Percentiles rank a stretch among this genome's conserved stretches.
These are phyloP conservation scores for Polygonum maritimum DNA, from an alignment of 148 eudicot species.

Conservation along the genomic window DNA sequence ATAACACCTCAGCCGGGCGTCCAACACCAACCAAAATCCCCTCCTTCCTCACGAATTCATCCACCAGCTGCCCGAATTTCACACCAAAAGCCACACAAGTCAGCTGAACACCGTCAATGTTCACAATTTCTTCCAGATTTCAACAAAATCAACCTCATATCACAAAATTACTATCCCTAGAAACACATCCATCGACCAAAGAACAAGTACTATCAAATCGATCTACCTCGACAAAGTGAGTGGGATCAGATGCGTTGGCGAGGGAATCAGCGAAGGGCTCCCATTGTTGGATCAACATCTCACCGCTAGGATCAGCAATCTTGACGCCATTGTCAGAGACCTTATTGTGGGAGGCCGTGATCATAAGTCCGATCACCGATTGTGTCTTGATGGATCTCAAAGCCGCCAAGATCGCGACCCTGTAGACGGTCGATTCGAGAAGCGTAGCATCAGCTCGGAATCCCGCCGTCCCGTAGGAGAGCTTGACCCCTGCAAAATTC, in stretches of 20 bases:
- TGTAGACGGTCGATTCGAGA: conserved; percentile 58
- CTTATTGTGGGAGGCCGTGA: conserved; percentile 88
- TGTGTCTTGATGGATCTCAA: conserved; percentile 58
- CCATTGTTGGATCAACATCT: conserved; percentile 77
- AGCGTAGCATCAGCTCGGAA: conserved; percentile 71
- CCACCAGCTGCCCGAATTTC: conserved; percentile 46
- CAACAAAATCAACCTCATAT: neutral
- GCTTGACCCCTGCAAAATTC: conserved; percentile 43
- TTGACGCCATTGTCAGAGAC: conserved; percentile 85
- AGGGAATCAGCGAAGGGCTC: conserved; percentile 87
- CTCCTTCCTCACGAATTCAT: conserved; percentile 70
- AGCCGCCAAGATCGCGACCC: conserved; percentile 74
- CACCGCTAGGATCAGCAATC: conserved; percentile 75
- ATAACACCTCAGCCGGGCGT: conserved; percentile 38
- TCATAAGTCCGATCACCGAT: conserved; percentile 74
- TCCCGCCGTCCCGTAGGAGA: conserved; percentile 86
- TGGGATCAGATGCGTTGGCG: conserved; percentile 56
- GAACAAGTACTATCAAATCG: neutral
- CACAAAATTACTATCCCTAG: neutral
- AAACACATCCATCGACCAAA: neutral
- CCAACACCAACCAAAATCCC: conserved; percentile 42
- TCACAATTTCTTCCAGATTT: conserved; percentile 3
- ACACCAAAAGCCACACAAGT: neutral
- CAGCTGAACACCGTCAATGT: neutral
- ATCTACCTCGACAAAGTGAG: conserved; percentile 38